phyloP scores from a whole-genome alignment of 495 filamentous ascomycete species.

The Daldinia childiae region DNA sequence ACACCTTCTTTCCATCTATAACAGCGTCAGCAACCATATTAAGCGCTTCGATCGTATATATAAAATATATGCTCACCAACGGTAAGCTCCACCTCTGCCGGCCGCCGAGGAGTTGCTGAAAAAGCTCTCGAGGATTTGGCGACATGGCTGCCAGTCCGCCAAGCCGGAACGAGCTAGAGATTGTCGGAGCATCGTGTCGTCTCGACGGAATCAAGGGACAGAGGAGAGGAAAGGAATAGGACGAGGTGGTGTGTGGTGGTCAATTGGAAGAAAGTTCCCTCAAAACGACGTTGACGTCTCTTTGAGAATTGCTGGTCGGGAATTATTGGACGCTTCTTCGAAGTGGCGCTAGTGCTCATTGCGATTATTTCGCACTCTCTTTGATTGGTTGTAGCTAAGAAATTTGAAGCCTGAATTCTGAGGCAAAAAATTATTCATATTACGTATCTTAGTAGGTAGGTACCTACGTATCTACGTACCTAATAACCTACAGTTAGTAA shows the following conservation, averaged over 20 bases:
- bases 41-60: conserved; percentile 23
- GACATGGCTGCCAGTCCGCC: conserved; percentile 75
- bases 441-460: too few relatives aligned
- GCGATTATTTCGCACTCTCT: conserved; percentile 46
- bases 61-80: conserved; percentile 70
- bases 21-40: conserved; percentile 44
- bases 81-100: conserved; percentile 93
- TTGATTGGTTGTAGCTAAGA: conserved; percentile 49
- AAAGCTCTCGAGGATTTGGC: conserved; percentile 75
- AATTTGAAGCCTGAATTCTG: conserved; percentile 11
- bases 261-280: conserved; percentile 40
- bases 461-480: background rate
- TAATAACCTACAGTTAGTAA: conserved; percentile 7
- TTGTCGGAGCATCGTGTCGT: conserved; percentile 85
- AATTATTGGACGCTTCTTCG: conserved; percentile 30
- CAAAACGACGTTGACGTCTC: conserved; percentile 46
- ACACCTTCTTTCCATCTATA: conserved; percentile 94
- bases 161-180: conserved; percentile 86
- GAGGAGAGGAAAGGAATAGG: conserved; percentile 44
- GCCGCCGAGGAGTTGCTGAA: conserved; percentile 73
- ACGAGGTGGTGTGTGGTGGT: conserved; percentile 31
- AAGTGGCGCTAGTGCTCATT: conserved; percentile 42
- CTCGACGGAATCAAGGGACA: conserved; percentile 53
- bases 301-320: conserved; percentile 33
- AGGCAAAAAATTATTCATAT: conserved; percentile 7